Conservation (phyloP, 257 asterid genomes). For the Solanum corneliomulleri region DNA sequence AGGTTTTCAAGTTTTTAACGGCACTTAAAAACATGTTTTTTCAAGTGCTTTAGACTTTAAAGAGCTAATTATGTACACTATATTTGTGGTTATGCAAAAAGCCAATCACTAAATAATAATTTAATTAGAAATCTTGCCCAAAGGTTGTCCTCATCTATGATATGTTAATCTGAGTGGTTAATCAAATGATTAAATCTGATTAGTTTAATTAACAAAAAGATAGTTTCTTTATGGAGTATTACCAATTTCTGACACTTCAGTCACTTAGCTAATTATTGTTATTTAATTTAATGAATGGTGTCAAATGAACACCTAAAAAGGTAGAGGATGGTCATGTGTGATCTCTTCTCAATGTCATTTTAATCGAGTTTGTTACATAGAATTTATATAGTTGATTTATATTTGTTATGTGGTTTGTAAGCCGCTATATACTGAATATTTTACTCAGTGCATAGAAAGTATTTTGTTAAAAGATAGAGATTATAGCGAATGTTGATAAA, state of each 20-base stretch:
- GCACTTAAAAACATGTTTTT: background rate
- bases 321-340: background rate
- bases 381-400: background rate
- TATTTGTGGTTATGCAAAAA: background rate
- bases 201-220: background rate
- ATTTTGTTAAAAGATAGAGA: accelerated
- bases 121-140: background rate
- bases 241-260: background rate
- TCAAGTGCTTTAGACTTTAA: background rate
- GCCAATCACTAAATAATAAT: background rate
- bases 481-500: background rate
- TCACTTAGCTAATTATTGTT: background rate
- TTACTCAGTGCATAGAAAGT: background rate
- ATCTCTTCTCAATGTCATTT: background rate
- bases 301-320: background rate
- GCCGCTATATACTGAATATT: accelerated
- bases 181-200: background rate
- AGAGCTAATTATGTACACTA: background rate
- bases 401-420: accelerated
- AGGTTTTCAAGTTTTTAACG: background rate
- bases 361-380: no score
- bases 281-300: background rate
- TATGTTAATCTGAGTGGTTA: background rate
- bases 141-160: background rate
- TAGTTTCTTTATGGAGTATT: background rate